Base-by-base conservation (phyloP, 768 basidiomycete species). In the Suillus bovinus region DNA sequence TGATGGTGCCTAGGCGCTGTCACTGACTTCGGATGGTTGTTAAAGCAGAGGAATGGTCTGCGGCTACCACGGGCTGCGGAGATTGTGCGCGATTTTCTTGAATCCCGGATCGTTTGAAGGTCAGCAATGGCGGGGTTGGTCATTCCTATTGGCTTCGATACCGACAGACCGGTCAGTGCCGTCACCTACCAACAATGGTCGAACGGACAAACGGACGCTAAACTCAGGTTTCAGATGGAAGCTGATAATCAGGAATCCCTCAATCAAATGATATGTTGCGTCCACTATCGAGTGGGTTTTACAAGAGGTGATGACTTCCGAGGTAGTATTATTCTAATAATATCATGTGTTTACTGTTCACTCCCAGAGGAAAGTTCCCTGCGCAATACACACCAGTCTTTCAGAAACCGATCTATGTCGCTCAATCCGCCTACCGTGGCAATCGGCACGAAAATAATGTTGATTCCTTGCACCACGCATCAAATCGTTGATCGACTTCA, bases 401-500 rank as follows among this genome's bases (percentile, higher is more conserved):
- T 31, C 17, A 50, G 17, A 50, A 50, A 50, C 17, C 10, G 17
- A 50, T 20, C 17, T 29, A 50, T 50, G 29, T 31, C 29, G 17
- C 17, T 50, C 29, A 17, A 9, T 50, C 27, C 27, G 17, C 27
- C 27, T 50, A 31, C 27, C 49, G 49, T 50, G 49, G 49, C 49
- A 50, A 31, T 50, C 49, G 49, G 49, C 49, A 31, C 17, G 17
- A 20, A 10, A 31, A 50, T 50, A 17, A 20, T 20, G 17, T 17
- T 31, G 17, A 31, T 20, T 31, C 10, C 49, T 50, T 31, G 29
- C 20, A 20, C 10, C 29, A 16, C 49, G 49, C 49, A 50, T 50
- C 49, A 31, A 50, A 50, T 50, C 49, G 49, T 50, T 50, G 49
- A 50, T 50, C 49, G 17, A 50, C 49, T 29, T 50, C 29, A 50